Percentiles rank a stretch among this genome's conserved stretches.
Evolutionary conservation across 257 asterid genomes (phyloP).

Genomic region (Solanum arcanum): DNA sequence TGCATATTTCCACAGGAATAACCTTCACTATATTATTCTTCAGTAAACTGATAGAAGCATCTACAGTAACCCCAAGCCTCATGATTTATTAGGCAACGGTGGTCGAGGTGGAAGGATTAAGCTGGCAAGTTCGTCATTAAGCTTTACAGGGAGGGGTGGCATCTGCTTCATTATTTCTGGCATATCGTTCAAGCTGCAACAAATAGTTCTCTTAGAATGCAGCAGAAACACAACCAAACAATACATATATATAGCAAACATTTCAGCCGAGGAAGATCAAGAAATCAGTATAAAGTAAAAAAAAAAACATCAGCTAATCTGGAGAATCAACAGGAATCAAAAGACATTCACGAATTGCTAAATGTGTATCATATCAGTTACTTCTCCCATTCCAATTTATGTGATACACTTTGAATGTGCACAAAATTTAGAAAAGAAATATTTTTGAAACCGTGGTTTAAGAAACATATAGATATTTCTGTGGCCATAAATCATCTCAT

Average conservation of each 20-base stretch:
- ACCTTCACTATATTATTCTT: slow-evolving; percentile 18
- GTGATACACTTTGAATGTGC: background rate
- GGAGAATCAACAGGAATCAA: background rate
- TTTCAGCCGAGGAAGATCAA: background rate
- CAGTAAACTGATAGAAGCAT: slow-evolving; percentile 5
- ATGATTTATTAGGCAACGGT: slow-evolving; percentile 26
- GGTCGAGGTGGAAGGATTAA: slow-evolving; percentile 42
- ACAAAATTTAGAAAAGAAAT: background rate
- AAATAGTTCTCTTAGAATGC: slow-evolving; percentile 8
- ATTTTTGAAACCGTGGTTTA: background rate
- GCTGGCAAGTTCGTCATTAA: slow-evolving; percentile 70
- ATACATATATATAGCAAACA: background rate
- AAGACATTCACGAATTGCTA: background rate
- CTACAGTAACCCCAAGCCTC: slow-evolving; percentile 1
- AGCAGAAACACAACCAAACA: background rate
- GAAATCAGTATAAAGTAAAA: background rate
- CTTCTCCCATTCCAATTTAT: background rate
- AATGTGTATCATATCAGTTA: background rate
- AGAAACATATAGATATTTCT: background rate
- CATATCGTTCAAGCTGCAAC: slow-evolving; percentile 49
- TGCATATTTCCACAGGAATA: slow-evolving; percentile 7
- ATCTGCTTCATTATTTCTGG: slow-evolving; percentile 80
- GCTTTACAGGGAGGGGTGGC: slow-evolving; percentile 85
- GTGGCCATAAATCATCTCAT: background rate
- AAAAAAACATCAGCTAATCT: background rate